Conservation (phyloP, 441 rosid genomes). For the Adansonia rubrostipa region DNA sequence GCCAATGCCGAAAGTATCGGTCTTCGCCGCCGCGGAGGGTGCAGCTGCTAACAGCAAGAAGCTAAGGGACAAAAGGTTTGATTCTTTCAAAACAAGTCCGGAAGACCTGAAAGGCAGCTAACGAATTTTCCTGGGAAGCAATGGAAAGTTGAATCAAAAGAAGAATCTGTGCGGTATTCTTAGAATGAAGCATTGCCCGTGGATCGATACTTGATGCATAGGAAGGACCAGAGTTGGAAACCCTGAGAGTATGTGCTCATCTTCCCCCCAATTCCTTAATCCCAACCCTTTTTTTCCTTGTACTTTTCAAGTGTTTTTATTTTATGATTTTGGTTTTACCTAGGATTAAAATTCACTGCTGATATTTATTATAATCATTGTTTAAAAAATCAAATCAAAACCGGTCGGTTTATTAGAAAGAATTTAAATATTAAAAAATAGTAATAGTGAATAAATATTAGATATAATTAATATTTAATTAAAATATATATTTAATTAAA, state of each 20-base stretch:
- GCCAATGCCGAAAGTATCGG: conserved; percentile 56
- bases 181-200: conserved; percentile 59
- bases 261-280: neutral
- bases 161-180: conserved; percentile 23
- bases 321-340: no score
- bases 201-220: conserved; percentile 76
- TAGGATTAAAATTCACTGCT: no score
- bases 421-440: no score
- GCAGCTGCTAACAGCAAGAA: conserved; percentile 31
- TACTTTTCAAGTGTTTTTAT: no score
- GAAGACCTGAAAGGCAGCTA: conserved; percentile 72
- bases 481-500: no score
- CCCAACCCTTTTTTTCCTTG: neutral
- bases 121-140: conserved; percentile 62
- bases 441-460: no score
- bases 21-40: conserved; percentile 13
- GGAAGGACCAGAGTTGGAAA: conserved; percentile 86
- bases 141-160: conserved; percentile 31
- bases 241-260: conserved; percentile 61
- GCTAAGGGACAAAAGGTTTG: conserved; percentile 57
- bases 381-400: no score
- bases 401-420: no score
- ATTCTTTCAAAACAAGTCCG: conserved; percentile 88
- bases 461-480: no score
- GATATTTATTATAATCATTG: no score